Conservation (phyloP, 2,329 filamentous ascomycete species). For the Leptographium radiaticola region DNA sequence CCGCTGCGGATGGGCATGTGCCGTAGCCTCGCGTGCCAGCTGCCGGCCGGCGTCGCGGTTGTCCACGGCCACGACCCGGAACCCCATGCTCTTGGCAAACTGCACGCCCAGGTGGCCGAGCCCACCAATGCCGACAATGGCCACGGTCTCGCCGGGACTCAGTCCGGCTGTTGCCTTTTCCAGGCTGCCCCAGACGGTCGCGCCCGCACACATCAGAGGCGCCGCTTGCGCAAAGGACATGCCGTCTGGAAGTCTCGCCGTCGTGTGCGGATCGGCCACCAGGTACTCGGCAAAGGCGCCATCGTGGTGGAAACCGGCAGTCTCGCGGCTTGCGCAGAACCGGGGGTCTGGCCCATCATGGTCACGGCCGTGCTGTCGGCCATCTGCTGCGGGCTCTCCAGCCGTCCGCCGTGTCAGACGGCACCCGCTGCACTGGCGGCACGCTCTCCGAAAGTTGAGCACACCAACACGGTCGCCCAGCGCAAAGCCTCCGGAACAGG, state of each 20-base stretch:
- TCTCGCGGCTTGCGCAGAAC: neutral
- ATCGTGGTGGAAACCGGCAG: neutral
- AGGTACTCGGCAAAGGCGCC: neutral
- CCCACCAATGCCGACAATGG: neutral
- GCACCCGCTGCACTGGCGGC: neutral
- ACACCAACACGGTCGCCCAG: neutral
- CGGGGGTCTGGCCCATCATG: neutral
- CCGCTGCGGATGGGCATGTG: too few species aligned
- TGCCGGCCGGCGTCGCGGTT: neutral
- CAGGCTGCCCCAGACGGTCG: neutral
- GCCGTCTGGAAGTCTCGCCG: neutral
- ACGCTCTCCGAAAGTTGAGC: neutral
- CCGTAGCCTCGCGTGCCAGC: neutral
- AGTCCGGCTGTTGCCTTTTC: neutral
- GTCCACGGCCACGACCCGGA: neutral
- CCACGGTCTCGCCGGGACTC: neutral
- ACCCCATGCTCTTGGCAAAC: neutral
- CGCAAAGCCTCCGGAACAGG: neutral
- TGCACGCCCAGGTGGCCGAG: neutral
- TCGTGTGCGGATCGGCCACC: neutral
- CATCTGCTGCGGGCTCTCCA: neutral
- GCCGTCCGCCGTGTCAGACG: neutral
- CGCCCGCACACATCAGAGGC: neutral
- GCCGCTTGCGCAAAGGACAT: neutral
- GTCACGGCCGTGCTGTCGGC: neutral